Base-by-base conservation (phyloP, 108 stramenopile species). In the Cyclotella atomus region DNA sequence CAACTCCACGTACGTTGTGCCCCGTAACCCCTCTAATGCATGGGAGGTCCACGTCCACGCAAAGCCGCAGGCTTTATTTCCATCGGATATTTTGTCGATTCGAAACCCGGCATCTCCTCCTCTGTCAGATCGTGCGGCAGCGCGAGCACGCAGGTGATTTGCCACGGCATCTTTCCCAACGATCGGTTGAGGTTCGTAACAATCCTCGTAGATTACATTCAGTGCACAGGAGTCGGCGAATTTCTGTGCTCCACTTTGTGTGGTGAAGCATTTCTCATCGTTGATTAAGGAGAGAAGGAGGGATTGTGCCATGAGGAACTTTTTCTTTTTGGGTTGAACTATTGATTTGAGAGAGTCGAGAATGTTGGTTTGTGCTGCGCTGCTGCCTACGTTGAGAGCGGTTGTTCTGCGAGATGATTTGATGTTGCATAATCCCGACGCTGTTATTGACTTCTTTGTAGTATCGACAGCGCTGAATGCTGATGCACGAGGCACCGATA, bases 1-100 rank as follows among this genome's bases (percentile, higher is more conserved):
- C 30, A 92, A 45, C 65, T 89, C 82, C 1, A 92, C 83, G 65
- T 89, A 92, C 24, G 91, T 92, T 0, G 91, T 92, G 19, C 91
- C 91, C 17, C 91, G 83, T 44, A 92, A 68, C 36, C 91, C 91
- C 63, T 92, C 88, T 57, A 85, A 59, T 5, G 78, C 20, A 10
- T 62, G 63, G 36, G 55, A 59, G 0, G 83, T 75, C 86, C 86
- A 92, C 1, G 91, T 92, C 91, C 91, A 92, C 23, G 86, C 87
- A 84, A 87, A 92, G 33, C 91, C 91, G 68, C 87, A 88, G 46
- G 91, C 91, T 15, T 16, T 76, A 59, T 36, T 59, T 3, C 91
- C 91, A 77, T 92, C 91, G 45, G 79, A 81, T 25, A 92, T 89
- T 41, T 71, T 85, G 55, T 92, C 91, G 8, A 92, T 70, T 5